Base-by-base conservation (phyloP, 192 early-diverging fungal species). In the Rhizophagus sp. region DNA sequence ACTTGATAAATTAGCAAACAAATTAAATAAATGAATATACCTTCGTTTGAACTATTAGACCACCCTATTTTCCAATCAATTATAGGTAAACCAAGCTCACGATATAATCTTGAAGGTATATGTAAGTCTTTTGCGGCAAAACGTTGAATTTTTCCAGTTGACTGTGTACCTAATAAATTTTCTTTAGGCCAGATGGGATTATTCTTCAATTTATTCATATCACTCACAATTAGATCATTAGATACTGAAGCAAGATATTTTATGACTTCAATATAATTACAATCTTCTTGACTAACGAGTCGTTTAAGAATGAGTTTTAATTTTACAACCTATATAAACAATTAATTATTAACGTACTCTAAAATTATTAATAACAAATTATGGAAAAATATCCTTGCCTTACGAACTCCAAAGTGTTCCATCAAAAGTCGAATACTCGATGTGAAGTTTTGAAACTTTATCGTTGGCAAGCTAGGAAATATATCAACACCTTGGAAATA, bases 271-370 rank as follows among this genome's bases (percentile, higher is more conserved):
- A 93, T 86, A 80, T 96, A 93, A 74, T 95, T 92, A 93, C 93
- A 97, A 66, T 91, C 92, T 39, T 94, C 87, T 13, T 90, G 88
- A 66, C 87, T 89, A 44, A 86, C 82, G 39, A 97, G 84, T n/a
- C 95, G 88, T 65, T 94, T 88, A 84, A 96, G 95, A 17, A 96
- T 88, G 75, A 96, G 66, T 73, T 95, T 93, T 57, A 97, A 82
- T 41, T 96, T 93, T 10, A 96, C 94, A 80, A 94, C 90, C 85
- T 89, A 84, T 24, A 68, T 33, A 41, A 41, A 0, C 39, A 41
- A 41, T 41, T 41, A 41, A 41, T 41, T 41, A 8, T 41, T 41
- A 41, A 41, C 1, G 0, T 41, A 41, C 0, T 41, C 34, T 36
- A 36, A 36, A 36, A 36, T 36, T 36, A 36, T 36, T 36, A 36